Base-by-base conservation (phyloP, 2,329 filamentous ascomycete species). In the Colletotrichum sp. region DNA sequence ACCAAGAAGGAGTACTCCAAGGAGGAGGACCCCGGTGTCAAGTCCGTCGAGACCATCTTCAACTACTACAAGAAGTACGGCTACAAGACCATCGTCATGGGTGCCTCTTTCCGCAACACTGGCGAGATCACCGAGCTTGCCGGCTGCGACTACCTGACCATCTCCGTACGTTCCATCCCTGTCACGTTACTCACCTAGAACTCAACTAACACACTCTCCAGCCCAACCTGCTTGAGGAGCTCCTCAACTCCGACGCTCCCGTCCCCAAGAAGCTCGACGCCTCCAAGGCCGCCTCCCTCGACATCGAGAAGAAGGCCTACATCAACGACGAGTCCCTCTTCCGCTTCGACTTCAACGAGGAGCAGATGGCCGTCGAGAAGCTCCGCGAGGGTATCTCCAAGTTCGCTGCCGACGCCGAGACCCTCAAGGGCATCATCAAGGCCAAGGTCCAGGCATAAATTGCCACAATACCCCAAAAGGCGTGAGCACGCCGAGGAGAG, bases 1-100 rank as follows among this genome's bases (percentile, higher is more conserved):
- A 95, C 93, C 87, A 98, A 98, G 93, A 96, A 98, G 92, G 95
- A 97, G 81, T 99, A 96, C 93, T 84, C 90, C 85, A 92, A 95
- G 86, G 89, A 95, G 87, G 95, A 98, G 87, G 97, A 99, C 90
- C 97, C 97, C 74, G 97, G 97, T 90, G 97, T 99, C 87, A 92
- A 95, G 90, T 96, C 94, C 80, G 97, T 99, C 84, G 92, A 96
- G 91, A 85, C 83, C 87, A 99, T 99, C 90, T 99, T 94, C 93
- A 97, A 99, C 93, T 99, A 99, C 95, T 99, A 99, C 94, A 99
- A 99, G 95, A 99, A 99, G 92, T 95, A 90, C 87, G 95, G 95
- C 87, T 98, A 99, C 94, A 98, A 98, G 83, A 99, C 97, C 87
- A 98, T 99, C 82, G 97, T 99, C 88, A 99, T 99, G 97, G 97